These are phyloP conservation scores for Acanthamoeba divionensis DNA, from an alignment of 208 protist species.

Conservation along the genomic window DNA sequence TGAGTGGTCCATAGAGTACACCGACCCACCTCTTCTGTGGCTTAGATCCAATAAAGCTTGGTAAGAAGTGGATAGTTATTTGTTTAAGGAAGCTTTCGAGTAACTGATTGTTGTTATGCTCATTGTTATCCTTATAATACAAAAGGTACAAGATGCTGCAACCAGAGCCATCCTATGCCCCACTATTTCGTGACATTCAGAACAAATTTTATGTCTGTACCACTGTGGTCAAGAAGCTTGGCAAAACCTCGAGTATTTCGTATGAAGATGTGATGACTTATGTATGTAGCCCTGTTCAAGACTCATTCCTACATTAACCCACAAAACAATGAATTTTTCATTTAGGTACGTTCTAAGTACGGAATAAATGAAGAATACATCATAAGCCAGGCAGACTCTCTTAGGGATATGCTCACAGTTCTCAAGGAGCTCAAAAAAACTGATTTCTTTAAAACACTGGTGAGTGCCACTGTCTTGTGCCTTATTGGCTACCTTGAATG, in stretches of 20 bases:
- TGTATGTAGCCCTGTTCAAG: neutral
- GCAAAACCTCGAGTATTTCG: neutral
- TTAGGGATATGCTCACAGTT: neutral
- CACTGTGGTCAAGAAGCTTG: neutral
- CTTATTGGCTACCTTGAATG: too few relatives aligned
- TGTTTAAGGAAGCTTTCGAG: neutral
- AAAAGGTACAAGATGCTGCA: conserved; percentile 38
- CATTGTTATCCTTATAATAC: neutral
- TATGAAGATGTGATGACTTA: neutral
- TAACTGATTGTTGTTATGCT: neutral
- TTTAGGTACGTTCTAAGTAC: neutral
- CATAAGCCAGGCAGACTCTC: neutral
- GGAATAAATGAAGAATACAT: neutral
- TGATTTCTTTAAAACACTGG: too few relatives aligned
- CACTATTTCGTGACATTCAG: neutral
- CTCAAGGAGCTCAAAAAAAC: too few relatives aligned
- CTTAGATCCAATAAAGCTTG: neutral
- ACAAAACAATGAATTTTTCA: neutral
- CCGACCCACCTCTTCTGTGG: conserved; percentile 2
- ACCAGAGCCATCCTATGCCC: neutral
- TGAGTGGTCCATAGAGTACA: conserved; percentile 19
- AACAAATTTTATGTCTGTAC: neutral
- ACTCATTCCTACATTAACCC: neutral
- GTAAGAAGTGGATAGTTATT: neutral
- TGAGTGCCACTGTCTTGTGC: too few relatives aligned